phyloP scores from a whole-genome alignment of 805 yeast genomes.

The Saccharomyces paradoxus region DNA sequence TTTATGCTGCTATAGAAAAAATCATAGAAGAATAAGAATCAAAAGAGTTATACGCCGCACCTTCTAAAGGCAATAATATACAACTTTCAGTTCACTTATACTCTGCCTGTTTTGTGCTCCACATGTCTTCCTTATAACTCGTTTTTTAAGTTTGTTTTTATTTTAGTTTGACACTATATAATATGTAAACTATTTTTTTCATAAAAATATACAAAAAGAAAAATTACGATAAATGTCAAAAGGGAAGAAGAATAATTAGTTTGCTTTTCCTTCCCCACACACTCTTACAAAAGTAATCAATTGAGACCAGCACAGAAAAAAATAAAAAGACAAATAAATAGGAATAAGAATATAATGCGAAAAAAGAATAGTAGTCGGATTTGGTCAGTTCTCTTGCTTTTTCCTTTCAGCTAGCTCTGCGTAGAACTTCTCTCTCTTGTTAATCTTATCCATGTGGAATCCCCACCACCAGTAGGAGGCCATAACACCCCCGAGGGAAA shows the following conservation, averaged over 20 bases:
- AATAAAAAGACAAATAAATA: background rate
- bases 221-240: background rate
- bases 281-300: background rate
- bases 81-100: background rate
- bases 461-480: slow-evolving; percentile 81
- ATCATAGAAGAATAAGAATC: background rate
- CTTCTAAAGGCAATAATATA: background rate
- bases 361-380: background rate
- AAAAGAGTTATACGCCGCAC: background rate
- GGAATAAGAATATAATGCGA: background rate
- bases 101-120: background rate
- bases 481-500: slow-evolving; percentile 51
- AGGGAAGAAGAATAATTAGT: background rate
- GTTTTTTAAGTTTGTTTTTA: background rate
- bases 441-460: slow-evolving; percentile 65
- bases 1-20: background rate
- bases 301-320: background rate
- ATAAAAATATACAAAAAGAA: background rate
- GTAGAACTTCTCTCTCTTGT: slow-evolving; percentile 79
- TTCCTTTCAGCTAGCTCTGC: slow-evolving; percentile 68
- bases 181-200: background rate
- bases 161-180: background rate
- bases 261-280: background rate
- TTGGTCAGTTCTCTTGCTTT: slow-evolving; percentile 30
- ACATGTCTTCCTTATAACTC: background rate